Evolutionary conservation across 305 asterid species (phyloP), one percentile per base, ranked within the genome.

Genomic region (Fraxinus paxiana): DNA sequence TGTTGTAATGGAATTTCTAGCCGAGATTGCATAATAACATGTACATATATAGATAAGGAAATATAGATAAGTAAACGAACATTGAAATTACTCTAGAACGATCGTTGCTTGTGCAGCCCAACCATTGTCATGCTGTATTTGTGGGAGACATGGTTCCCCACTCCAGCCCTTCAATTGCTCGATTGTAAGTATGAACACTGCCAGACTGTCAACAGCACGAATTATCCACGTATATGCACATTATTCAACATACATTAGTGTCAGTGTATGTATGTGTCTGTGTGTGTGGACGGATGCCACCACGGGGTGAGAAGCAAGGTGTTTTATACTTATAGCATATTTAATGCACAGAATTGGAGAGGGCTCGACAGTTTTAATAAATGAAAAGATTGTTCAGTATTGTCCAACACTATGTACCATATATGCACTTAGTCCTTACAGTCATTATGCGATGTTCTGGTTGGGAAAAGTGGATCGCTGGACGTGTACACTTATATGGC

Each of bases 11-110:
- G 69, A 59, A 59, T 18, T 59, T 20, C 61, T 22, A 13, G 31
- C 69, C 15, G 10, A 20, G 69, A 20, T 59, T 59, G 69, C 70
- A 61, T 15, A 13, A 2, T 34, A 18, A 79, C 4, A 4, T 17
- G 71, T 46, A 33, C 37, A 41, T 41, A 22, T 22, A 54, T 34
- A 61, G 31, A 13, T 7, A 61, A 75, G 15, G n/a, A n/a, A n/a
- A 22, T 22, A 54, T 34, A 61, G 31, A 13, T 7, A 61, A 75
- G 15, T 20, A 22, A 43, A 6, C 37, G 10, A 38, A 83, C 79
- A 80, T 5, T 24, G 86, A 43, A 13, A 75, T 79, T 51, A 79
- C 86, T 43, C 81, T 65, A 22, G 86, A 83, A n/a, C 83, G 75
- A 12, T 26, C 9, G 20, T 31, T 75, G 81, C 56, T 37, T 2